Conservation (phyloP, 208 protist genomes). For the Naegleria lovaniensis region DNA sequence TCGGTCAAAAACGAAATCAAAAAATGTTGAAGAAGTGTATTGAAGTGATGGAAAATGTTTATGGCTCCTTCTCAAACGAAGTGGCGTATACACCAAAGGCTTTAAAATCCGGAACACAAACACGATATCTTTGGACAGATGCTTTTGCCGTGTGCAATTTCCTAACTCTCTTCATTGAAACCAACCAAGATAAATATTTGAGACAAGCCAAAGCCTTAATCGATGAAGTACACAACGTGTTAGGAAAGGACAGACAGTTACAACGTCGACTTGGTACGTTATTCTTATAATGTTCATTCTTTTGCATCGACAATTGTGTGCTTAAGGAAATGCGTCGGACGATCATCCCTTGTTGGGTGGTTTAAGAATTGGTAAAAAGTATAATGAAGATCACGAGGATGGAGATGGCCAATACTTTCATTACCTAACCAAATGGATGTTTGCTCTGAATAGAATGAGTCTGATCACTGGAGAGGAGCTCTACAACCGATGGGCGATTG, state of each 20-base stretch:
- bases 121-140: background rate
- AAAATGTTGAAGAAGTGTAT: background rate
- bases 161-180: background rate
- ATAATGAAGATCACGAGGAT: background rate
- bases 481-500: background rate
- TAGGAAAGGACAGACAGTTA: background rate
- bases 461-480: background rate
- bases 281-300: background rate
- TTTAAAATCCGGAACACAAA: background rate
- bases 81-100: background rate
- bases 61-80: background rate
- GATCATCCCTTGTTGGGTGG: background rate
- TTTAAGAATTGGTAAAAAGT: background rate
- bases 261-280: background rate
- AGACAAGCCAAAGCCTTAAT: background rate
- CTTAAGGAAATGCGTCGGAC: background rate
- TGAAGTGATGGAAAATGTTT: background rate
- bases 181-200: background rate
- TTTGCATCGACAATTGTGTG: background rate
- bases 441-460: background rate
- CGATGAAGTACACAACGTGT: background rate
- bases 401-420: slow-evolving; percentile 9
- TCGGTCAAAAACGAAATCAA: background rate
- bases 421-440: slow-evolving; percentile 13
- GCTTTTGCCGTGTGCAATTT: background rate